Evolutionary conservation across 2,329 filamentous ascomycete genomes (phyloP).

Genomic region (Cercospora sp.): DNA sequence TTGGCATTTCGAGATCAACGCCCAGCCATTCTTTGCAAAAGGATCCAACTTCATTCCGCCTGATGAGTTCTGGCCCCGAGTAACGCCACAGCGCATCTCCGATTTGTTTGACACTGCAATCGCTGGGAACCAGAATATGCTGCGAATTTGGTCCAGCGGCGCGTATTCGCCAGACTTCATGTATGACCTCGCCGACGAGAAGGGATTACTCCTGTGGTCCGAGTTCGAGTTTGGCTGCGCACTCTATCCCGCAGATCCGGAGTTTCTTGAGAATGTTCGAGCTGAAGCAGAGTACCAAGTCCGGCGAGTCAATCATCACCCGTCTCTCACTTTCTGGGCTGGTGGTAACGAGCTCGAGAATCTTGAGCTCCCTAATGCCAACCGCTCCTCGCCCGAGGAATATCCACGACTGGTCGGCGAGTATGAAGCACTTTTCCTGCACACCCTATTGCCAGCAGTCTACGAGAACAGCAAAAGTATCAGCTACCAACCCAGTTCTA

Average conservation of each 20-base stretch:
- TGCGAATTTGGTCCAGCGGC: slow-evolving; percentile 61
- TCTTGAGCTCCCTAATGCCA: slow-evolving; percentile 49
- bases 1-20: slow-evolving; percentile 68
- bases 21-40: slow-evolving; percentile 64
- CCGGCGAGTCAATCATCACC: slow-evolving; percentile 62
- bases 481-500: slow-evolving; percentile 61
- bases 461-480: slow-evolving; percentile 61
- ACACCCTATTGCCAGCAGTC: slow-evolving; percentile 56
- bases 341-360: slow-evolving; percentile 61
- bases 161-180: slow-evolving; percentile 63
- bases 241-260: slow-evolving; percentile 56
- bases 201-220: slow-evolving; percentile 62
- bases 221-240: slow-evolving; percentile 65
- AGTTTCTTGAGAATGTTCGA: slow-evolving; percentile 57
- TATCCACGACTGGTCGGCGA: slow-evolving; percentile 49
- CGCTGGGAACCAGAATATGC: slow-evolving; percentile 64
- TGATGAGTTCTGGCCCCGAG: slow-evolving; percentile 63
- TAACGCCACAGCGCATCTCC: slow-evolving; percentile 54
- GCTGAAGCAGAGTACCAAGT: slow-evolving; percentile 62
- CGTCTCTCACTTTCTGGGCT: slow-evolving; percentile 44
- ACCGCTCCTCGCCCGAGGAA: slow-evolving; percentile 44
- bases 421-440: slow-evolving; percentile 61
- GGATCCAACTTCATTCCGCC: slow-evolving; percentile 65
- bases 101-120: slow-evolving; percentile 57
- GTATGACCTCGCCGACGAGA: slow-evolving; percentile 63